A percentile compares a stretch with the other conserved stretches of the same genome.
These are phyloP conservation scores for Vigna angularis DNA, from an alignment of 306 rosid species.

Conservation along the genomic window DNA sequence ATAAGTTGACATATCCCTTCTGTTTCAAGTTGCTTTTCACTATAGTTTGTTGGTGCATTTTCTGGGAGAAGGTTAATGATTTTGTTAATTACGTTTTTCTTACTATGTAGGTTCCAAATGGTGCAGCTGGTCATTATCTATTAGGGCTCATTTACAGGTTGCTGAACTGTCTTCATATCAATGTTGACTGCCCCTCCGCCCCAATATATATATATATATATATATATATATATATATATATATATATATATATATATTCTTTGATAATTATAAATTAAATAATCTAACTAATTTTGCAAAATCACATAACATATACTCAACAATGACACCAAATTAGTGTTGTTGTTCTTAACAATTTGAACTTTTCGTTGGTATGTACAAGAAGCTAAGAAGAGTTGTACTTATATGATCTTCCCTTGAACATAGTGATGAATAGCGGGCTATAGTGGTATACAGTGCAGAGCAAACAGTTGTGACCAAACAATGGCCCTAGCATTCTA, in stretches of 20 bases:
- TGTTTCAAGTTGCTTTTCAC: conserved; percentile 28
- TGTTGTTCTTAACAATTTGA: background rate
- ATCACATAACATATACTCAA: conserved; percentile 18
- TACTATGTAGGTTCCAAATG: conserved; percentile 84
- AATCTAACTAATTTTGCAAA: conserved; percentile 12
- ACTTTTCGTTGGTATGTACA: background rate
- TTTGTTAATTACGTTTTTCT: conserved; percentile 37
- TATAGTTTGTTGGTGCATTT: conserved; percentile 30
- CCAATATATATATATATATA: background rate
- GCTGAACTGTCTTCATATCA: conserved; percentile 32
- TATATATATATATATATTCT: background rate
- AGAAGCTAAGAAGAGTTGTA: background rate
- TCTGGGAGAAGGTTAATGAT: conserved; percentile 43
- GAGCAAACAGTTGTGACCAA: background rate
- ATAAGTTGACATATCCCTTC: conserved; percentile 4
- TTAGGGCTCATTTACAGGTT: conserved; percentile 96
- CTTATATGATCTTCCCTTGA: background rate
- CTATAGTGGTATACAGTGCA: too few relatives aligned
- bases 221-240: too few relatives aligned
- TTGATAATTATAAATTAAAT: conserved; percentile 27
- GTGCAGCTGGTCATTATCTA: conserved; percentile 97
- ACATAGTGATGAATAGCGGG: background rate
- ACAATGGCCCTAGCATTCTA: background rate
- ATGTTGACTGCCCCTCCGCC: background rate
- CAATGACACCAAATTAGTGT: conserved; percentile 9